Evolutionary conservation across 257 asterid species (phyloP).

Genomic region (Paraleonurus japonicus): DNA sequence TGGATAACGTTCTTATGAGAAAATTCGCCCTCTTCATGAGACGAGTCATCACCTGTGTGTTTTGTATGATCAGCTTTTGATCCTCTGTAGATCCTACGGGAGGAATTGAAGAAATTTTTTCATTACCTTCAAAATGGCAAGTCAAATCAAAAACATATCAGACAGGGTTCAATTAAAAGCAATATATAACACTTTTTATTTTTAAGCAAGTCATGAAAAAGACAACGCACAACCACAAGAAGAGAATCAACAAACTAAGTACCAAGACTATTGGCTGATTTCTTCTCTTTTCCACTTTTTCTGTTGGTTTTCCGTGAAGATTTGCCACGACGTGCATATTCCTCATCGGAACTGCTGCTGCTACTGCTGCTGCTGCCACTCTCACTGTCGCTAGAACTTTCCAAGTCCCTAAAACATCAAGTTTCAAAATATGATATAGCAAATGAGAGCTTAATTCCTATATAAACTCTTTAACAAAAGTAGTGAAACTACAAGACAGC

Average conservation of each 20-base stretch:
- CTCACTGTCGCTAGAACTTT: constrained; percentile 66
- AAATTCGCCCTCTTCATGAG: constrained; percentile 64
- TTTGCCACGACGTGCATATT: constrained; percentile 35
- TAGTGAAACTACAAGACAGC: constrained; percentile 8
- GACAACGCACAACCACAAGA: constrained; percentile 6
- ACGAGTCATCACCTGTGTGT: constrained; percentile 32
- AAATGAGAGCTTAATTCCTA: background rate
- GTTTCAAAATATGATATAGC: background rate
- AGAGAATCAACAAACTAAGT: constrained; percentile 14
- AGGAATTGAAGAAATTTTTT: constrained; percentile 32
- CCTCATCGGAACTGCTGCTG: constrained; percentile 70
- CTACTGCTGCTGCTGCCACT: constrained; percentile 53
- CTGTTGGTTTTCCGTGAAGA: constrained; percentile 35
- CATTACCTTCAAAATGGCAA: constrained; percentile 35
- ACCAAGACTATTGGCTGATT: constrained; percentile 40
- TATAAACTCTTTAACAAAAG: background rate
- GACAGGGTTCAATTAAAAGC: constrained; percentile 7
- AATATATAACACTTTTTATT: constrained; percentile 1
- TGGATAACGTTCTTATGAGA: constrained; percentile 44
- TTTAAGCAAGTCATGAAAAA: background rate
- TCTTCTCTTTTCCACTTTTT: constrained; percentile 30
- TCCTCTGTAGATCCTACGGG: constrained; percentile 31
- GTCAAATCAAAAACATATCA: constrained; percentile 10
- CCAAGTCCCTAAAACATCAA: constrained; percentile 49
- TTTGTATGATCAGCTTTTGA: constrained; percentile 36